phyloP scores from a whole-genome alignment of 2,329 filamentous ascomycete genomes.

The Ophiostoma quercus region DNA sequence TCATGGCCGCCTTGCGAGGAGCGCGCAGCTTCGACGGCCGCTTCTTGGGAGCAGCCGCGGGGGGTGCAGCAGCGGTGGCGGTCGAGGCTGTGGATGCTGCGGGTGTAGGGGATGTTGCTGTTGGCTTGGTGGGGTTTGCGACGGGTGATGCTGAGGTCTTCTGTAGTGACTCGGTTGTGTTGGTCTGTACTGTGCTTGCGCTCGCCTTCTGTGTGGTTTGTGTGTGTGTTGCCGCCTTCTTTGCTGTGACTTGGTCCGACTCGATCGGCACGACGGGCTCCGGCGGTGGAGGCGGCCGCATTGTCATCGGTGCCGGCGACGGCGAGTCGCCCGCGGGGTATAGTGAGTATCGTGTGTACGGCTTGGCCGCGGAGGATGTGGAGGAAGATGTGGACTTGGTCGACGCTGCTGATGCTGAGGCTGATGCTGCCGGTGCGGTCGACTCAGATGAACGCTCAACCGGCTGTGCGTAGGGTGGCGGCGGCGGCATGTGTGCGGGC shows the following conservation, averaged over 20 bases:
- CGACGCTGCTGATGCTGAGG: constrained; percentile 9
- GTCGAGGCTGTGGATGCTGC: neutral
- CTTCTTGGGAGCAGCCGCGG: constrained; percentile 49
- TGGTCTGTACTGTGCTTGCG: neutral
- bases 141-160: neutral
- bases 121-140: neutral
- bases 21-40: constrained; percentile 54
- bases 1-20: constrained; percentile 86
- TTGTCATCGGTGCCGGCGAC: constrained; percentile 17
- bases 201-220: neutral
- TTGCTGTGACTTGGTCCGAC: constrained; percentile 28
- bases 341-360: constrained; percentile 25
- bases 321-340: constrained; percentile 14
- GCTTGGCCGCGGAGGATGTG: constrained; percentile 23
- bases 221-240: neutral
- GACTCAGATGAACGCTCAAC: constrained; percentile 5
- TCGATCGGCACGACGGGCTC: constrained; percentile 18
- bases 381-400: neutral
- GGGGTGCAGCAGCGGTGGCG: constrained; percentile 29
- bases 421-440: neutral
- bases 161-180: neutral
- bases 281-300: constrained; percentile 23
- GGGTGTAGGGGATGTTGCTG: neutral
- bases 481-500: constrained; percentile 39
- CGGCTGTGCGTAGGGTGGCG: constrained; percentile 18